Conservation (phyloP, 192 early-diverging fungal genomes). For the Anaeromyces robustus region DNA sequence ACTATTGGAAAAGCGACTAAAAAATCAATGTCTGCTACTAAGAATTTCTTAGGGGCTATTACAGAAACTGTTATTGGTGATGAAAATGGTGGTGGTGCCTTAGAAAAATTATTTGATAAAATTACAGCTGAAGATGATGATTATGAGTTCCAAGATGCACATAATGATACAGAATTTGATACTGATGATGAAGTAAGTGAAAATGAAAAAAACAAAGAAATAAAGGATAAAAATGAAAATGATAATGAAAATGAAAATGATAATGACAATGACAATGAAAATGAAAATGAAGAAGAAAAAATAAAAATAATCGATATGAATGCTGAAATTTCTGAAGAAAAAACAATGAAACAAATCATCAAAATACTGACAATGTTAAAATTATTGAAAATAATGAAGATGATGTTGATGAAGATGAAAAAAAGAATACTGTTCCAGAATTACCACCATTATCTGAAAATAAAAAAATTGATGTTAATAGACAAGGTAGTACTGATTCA, state of each 20-base stretch:
- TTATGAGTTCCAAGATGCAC: neutral
- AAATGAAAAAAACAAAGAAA: neutral
- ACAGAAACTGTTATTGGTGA: neutral
- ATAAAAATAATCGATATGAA: too few relatives aligned
- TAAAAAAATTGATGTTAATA: neutral
- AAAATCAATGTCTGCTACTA: neutral
- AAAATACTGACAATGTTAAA: too few relatives aligned
- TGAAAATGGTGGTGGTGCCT: neutral
- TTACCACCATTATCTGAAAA: neutral
- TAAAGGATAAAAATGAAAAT: too few relatives aligned
- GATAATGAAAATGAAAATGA: too few relatives aligned
- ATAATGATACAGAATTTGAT: neutral
- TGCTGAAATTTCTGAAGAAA: too few relatives aligned
- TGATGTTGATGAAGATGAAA: neutral
- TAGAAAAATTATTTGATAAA: neutral
- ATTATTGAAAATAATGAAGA: too few relatives aligned
- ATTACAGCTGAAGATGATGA: neutral
- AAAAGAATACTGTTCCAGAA: neutral
- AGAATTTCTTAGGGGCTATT: neutral
- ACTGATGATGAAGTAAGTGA: neutral
- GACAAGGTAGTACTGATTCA: neutral
- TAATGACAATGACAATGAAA: neutral
- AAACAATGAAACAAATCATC: too few relatives aligned
- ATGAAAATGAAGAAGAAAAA: neutral
- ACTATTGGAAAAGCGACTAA: constrained; percentile 4